Percentiles rank a stretch among this genome's conserved stretches.
phyloP scores from a whole-genome alignment of 495 filamentous ascomycete genomes.

The Immersiella caudata region DNA sequence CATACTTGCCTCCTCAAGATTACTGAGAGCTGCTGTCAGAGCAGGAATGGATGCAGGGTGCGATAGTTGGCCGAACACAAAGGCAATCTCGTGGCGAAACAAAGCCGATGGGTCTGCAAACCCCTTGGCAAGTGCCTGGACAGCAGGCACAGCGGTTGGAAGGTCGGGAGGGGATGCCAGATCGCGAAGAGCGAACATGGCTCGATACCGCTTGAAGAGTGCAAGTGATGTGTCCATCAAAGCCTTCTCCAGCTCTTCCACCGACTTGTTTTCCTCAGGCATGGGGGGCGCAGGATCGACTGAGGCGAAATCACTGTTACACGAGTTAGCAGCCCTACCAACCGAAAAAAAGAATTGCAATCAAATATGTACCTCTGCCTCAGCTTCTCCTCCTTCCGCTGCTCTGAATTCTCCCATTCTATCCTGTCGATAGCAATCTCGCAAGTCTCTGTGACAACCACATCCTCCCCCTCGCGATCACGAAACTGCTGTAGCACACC shows the following conservation, averaged over 20 bases:
- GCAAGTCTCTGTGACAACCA: constrained; percentile 91
- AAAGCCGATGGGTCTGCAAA: constrained; percentile 85
- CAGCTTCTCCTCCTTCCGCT: constrained; percentile 71
- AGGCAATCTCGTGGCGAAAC: constrained; percentile 98
- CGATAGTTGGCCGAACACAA: constrained; percentile 94
- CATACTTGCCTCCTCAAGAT: constrained; percentile 86
- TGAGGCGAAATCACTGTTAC: constrained; percentile 81
- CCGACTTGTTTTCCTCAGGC: constrained; percentile 62
- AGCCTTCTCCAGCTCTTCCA: constrained; percentile 72
- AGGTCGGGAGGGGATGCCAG: constrained; percentile 89
- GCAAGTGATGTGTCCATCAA: constrained; percentile 77
- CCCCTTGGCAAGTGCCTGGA: constrained; percentile 83
- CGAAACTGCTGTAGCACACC: constrained; percentile 69
- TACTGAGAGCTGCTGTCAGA: constrained; percentile 74
- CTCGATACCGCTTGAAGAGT: constrained; percentile 90
- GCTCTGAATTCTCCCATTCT: constrained; percentile 83
- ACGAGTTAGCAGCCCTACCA: constrained; percentile 5
- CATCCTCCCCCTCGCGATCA: constrained; percentile 69
- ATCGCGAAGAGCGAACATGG: constrained; percentile 96
- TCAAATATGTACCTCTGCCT: constrained; percentile 64
- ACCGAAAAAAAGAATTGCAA: not conserved
- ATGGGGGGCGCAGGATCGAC: constrained; percentile 95
- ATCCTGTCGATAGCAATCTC: constrained; percentile 95
- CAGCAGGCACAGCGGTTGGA: constrained; percentile 79
- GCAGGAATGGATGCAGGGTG: constrained; percentile 96